A percentile compares a stretch with the other conserved stretches of the same genome.
phyloP scores from a whole-genome alignment of 208 protist genomes.

The Phytomonas francai region DNA sequence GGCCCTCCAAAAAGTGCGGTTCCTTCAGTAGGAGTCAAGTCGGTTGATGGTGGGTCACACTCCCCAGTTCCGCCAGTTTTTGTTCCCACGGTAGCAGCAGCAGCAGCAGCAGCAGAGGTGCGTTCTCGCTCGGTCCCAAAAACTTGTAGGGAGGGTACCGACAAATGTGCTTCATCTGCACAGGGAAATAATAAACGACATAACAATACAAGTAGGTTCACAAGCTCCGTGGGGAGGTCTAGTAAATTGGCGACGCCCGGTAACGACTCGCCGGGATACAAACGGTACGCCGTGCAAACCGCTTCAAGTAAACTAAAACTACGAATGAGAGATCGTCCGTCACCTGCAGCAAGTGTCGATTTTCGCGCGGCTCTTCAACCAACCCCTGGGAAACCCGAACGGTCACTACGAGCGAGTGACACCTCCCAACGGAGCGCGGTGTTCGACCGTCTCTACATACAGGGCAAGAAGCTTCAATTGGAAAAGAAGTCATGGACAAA shows the following conservation, averaged over 20 bases:
- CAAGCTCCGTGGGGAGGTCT: background rate
- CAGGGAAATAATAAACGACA: background rate
- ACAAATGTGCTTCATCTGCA: background rate
- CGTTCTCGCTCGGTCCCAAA: background rate
- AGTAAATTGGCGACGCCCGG: background rate
- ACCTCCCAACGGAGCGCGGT: background rate
- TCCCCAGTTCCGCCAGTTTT: background rate
- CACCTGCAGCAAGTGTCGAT: background rate
- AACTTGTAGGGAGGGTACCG: background rate
- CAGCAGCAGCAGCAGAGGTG: too few species aligned
- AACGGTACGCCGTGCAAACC: constrained; percentile 19
- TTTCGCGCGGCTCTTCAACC: background rate
- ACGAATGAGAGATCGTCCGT: background rate
- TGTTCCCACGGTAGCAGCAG: background rate
- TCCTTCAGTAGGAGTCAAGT: background rate
- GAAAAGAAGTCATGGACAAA: constrained; percentile 1
- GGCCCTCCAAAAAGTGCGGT: background rate
- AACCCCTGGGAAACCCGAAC: background rate
- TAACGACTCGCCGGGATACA: background rate
- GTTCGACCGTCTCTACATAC: constrained; percentile 21
- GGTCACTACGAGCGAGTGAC: background rate
- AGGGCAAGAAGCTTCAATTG: constrained; percentile 21
- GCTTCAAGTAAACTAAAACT: constrained; percentile 17
- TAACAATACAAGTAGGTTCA: background rate
- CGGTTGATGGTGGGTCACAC: background rate